Base-by-base conservation (phyloP, 106 monocot genomes). In the Iris macrosiphon region DNA sequence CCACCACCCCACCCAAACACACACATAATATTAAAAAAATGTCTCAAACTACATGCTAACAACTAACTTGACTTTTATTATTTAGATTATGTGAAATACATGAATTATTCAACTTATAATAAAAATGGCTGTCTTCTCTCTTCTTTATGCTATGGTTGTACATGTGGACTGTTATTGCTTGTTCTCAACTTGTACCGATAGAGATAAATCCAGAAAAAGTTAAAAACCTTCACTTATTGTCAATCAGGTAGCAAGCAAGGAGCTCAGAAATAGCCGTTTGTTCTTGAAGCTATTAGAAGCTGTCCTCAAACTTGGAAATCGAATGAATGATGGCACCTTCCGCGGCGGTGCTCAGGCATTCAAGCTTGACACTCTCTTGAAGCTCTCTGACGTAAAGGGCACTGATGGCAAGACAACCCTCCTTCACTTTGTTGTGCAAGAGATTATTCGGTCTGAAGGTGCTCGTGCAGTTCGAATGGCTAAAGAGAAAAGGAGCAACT, bases 331-430 rank as follows among this genome's bases (percentile, higher is more conserved):
- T 58, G 80, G 80, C 16, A 80, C 75, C 10, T 75, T 16, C 42
- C 80, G 80, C 14, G 75, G 83, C 23, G 67, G 67, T 42, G 78
- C 83, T 18, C 77, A 71, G 14, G 83, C 83, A 6, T 84, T 84
- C 47, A 84, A 78, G 51, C 71, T 84, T 10, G 75, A 80, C 67
- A 80, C 75, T 2, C 76, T 76, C 40, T 55, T 76, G 29, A 72
- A 76, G 47, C 50, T 75, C 21, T 52, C 76, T 7, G 66, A 66
- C 27, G 55, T 66, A 1, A 66, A 56, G 25, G 66, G 81, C 32
- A 42, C 68, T 15, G 81, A 82, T 60, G 67, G 72, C 5, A 68
- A 67, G 45, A 72, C 81, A 7, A 82, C 72, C 2, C 57, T 75
- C 7, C 48, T 76, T 27, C 76, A 68, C 68, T 82, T 82, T 56